Base-by-base conservation (phyloP, 1,139 yeast species). In the Scheffersomyces cryptocercus region DNA sequence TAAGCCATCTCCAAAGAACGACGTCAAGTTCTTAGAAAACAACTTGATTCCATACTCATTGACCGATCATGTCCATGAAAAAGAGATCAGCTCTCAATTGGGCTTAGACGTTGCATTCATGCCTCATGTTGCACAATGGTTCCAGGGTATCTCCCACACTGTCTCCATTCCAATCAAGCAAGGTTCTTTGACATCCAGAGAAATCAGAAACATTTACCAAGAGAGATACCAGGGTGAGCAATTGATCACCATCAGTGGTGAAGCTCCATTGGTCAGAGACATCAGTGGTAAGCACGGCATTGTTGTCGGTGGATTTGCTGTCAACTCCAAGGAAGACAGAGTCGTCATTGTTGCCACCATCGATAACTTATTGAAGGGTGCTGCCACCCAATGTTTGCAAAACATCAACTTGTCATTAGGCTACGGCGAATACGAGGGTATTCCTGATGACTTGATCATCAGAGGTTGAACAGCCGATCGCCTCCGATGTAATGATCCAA, bases 91-190 rank as follows among this genome's bases (percentile, higher is more conserved):
- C 37, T 64, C 76, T 29, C 95, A 86, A 57, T 75, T 93, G 49
- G 95, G 95, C 5, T 68, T 73, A 39, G 81, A 82, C 33, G 91
- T 93, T 43, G 93, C 96, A 3, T 93, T 93, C 66, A 83, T 88
- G 55, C 99, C 99, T 20, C 99, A 93, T 61, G 99, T 93, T 46
- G 99, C 97, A 2, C 96, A 88, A 66, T 93, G 99, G 99, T 93
- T 95, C 82, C 98, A 93, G 70, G 99, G 99, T 55, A 93, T 93
- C 55, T 77, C 96, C 1, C 88, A 87, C 61, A 93, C 99, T 24
- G 85, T 93, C 48, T 84, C 89, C 42, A 88, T 93, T 48, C 99
- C 99, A 42, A 79, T 93, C 59, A 84, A 82, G 58, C 73, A 75
- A 50, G 76, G 79, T 47, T 79, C 84, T 38, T 72, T 91, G 55